phyloP scores from a whole-genome alignment of 768 basidiomycete genomes.

The Kwoniella shandongensis region DNA sequence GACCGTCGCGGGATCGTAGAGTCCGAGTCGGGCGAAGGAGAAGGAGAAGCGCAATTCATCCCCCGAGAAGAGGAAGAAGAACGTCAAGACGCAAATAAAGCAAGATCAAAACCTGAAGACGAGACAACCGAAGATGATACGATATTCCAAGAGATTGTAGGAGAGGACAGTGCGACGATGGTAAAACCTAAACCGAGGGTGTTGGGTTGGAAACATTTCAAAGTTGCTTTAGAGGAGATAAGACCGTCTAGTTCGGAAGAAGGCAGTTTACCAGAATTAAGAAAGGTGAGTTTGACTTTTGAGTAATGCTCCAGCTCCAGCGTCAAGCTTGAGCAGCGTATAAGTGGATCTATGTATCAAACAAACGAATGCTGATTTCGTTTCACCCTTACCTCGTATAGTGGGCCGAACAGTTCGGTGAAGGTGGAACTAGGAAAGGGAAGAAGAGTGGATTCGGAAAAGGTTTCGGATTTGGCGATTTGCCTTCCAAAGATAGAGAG shows the following conservation, averaged over 20 bases:
- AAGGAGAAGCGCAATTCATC: slow-evolving; percentile 13
- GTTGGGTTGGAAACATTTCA: slow-evolving; percentile 63
- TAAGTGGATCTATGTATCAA: slow-evolving; percentile 56
- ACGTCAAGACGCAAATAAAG: slow-evolving; percentile 8
- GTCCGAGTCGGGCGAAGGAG: slow-evolving; percentile 1
- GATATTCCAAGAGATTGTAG: neutral
- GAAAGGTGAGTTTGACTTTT: slow-evolving; percentile 63
- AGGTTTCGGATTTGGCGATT: slow-evolving; percentile 72
- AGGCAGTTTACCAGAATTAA: slow-evolving; percentile 45
- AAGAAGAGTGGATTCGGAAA: slow-evolving; percentile 83
- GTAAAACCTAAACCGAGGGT: slow-evolving; percentile 9
- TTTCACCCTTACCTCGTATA: slow-evolving; percentile 56
- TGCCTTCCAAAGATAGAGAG: slow-evolving; percentile 20
- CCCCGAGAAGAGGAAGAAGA: slow-evolving; percentile 10
- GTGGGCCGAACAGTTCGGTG: slow-evolving; percentile 94
- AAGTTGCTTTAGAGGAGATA: slow-evolving; percentile 81
- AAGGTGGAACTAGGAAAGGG: slow-evolving; percentile 68
- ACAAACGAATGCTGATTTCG: neutral
- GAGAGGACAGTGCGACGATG: neutral
- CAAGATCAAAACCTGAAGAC: neutral
- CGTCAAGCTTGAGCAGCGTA: too few species aligned
- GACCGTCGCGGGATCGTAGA: neutral
- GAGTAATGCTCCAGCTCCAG: too few species aligned
- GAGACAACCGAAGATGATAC: slow-evolving; percentile 1
- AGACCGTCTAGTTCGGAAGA: slow-evolving; percentile 81